Percentiles rank a stretch among this genome's conserved stretches.
phyloP scores from a whole-genome alignment of 2,329 filamentous ascomycete genomes.

The Fonsecaea pedrosoi region DNA sequence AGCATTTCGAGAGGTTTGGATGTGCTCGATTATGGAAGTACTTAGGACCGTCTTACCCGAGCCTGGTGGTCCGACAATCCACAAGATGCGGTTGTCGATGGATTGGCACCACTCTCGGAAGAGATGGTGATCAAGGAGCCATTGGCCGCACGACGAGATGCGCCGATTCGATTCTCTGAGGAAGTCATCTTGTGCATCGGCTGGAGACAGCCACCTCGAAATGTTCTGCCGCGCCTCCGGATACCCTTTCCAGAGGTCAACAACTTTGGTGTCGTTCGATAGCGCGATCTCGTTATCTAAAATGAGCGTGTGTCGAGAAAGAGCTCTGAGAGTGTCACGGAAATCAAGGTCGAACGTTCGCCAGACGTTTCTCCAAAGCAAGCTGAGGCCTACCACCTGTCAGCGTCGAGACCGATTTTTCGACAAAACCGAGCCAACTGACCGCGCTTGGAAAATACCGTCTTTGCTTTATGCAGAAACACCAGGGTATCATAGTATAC shows the following conservation, averaged over 20 bases:
- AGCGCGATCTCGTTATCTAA: not conserved
- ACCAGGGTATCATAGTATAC: slow-evolving; percentile 5
- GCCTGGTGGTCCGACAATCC: slow-evolving; percentile 75
- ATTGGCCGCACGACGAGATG: not conserved
- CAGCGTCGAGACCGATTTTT: not conserved
- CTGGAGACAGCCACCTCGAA: not conserved
- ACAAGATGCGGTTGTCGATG: not conserved
- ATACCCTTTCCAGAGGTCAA: not conserved
- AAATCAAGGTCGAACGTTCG: not conserved
- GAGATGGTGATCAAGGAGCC: not conserved
- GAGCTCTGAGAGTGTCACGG: not conserved
- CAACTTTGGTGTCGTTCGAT: not conserved
- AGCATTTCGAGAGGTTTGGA: not conserved
- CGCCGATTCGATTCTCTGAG: not conserved
- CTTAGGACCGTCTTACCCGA: slow-evolving; percentile 96
- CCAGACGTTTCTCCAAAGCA: not conserved
- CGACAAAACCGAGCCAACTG: not conserved
- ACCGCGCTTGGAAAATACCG: not conserved
- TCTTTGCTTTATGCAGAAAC: not conserved
- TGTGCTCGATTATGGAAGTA: not conserved
- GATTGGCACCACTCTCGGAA: not conserved
- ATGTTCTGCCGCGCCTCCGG: not conserved
- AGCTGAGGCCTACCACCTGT: not conserved
- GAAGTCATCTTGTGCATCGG: not conserved
- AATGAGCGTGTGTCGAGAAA: not conserved